Base-by-base conservation (phyloP, 768 basidiomycete species). In the Rhizopogon roseolus region DNA sequence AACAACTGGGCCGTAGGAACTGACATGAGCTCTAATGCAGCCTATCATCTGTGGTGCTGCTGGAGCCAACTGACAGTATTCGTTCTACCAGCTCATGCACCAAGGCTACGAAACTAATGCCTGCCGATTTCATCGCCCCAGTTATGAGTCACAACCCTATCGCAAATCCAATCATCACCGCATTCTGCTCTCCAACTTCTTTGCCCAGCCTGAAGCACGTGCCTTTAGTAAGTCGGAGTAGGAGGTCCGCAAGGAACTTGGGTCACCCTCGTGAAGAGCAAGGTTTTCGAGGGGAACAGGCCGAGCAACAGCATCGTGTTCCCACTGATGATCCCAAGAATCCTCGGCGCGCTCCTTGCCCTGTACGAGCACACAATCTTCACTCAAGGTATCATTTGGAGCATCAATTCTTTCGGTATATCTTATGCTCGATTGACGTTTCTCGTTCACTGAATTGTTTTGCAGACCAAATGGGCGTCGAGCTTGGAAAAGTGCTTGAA, bases 31-130 rank as follows among this genome's bases (percentile, higher is more conserved):
- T 53, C 19, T 41, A 27, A 11, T 37, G 11, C 61, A 94, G 87
- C 96, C 97, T 13, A 98, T 99, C 75, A 90, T 98, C 70, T 99
- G 97, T 96, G 97, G 96, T 61, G 95, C 95, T 9, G 87, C 92
- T 0, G 97, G 96, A 41, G 98, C 97, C 38, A 98, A 98, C 72
- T 96, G 96, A 54, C 96, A 98, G 70, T 97, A 99, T 76, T 98
- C 97, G 9, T 98, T 99, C 82, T 99, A 99, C 76, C 96, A 98
- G 72, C 88, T 98, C 58, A 78, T 95, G 19, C 93, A 95, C 73
- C 93, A 94, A 69, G 93, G 93, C 49, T n/a, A 95, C 93, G 39
- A 96, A 93, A 75, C 68, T 95, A 57, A 87, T 95, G 61, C 93
- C 93, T 1, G 82, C 89, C 44, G 93, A 97, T 70, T 96, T 96